Evolutionary conservation across 495 filamentous ascomycete species (phyloP), one percentile per base, ranked within the genome.

Genomic region (Neurospora sublineolata): DNA sequence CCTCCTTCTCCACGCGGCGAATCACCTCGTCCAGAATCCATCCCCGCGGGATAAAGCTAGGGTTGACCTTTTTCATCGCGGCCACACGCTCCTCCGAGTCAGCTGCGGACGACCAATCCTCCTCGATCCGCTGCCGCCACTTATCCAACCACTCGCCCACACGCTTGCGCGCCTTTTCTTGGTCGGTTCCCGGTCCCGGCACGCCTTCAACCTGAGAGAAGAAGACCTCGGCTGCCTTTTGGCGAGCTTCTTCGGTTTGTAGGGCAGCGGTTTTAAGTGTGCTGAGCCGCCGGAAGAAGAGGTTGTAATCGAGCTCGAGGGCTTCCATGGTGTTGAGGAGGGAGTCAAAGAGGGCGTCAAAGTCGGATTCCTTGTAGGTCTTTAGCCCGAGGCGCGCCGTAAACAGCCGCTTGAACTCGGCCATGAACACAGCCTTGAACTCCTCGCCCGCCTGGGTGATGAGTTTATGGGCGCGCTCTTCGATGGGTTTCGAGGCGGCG

Each of bases 21-120:
- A 99, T 97, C 7, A 98, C 75, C 80, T 98, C 95, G 80, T 98
- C 94, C 9, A 99, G 83, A 69, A 99, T 88, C 95, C 96, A 99
- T 27, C 89, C 88, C 39, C 93, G 85, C 0, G 96, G 93, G 1
- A 97, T 81, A 75, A 98, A 98, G 79, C 91, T 97, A 27, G 95
- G 95, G 76, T 98, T 99, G 6, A 93, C 89, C 8, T 80, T 82
- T 81, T 90, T 93, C 95, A 98, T 99, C 27, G 82, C 86, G 1
- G 69, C 76, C 73, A 89, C 86, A 64, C 95, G 82, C 71, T 90
- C 87, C 37, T 77, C 80, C 52, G 96, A 91, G 20, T 76, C 79
- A 1, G 83, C 81, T 4, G 83, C 80, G 2, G 78, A 72, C 5
- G 97, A 83, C 92, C 92, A 95, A 76, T 96, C 93, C 73, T 92